Evolutionary conservation across 169 alveolate genomes (phyloP).

Genomic region (Hammondia hammondi): DNA sequence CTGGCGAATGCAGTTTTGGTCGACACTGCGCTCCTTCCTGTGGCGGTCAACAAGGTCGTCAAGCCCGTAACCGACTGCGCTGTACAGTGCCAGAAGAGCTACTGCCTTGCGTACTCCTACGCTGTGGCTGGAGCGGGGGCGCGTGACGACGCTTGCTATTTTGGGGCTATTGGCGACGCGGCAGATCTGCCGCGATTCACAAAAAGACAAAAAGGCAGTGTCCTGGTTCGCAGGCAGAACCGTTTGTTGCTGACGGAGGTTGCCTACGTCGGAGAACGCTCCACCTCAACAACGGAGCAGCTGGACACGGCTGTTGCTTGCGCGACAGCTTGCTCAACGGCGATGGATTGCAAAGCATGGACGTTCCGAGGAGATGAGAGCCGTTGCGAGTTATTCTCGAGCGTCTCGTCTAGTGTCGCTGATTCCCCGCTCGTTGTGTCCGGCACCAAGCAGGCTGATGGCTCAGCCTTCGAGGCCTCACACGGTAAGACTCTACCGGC

Average conservation of each 20-base stretch:
- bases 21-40: background rate
- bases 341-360: background rate
- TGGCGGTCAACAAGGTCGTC: background rate
- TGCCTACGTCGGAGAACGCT: background rate
- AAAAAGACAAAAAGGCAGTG: background rate
- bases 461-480: background rate
- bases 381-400: background rate
- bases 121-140: background rate
- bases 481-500: background rate
- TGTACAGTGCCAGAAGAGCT: background rate
- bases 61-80: background rate
- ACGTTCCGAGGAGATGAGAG: background rate
- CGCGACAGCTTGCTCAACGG: background rate
- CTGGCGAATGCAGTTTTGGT: background rate
- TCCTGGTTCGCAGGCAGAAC: background rate
- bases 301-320: background rate
- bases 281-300: background rate
- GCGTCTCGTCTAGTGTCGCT: background rate
- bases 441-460: background rate
- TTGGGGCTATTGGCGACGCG: background rate
- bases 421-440: background rate
- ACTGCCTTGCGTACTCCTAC: background rate
- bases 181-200: background rate
- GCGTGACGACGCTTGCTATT: background rate
- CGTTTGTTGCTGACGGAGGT: background rate